Evolutionary conservation across 2,329 filamentous ascomycete genomes (phyloP).

Genomic region (Ophiostoma piceae): DNA sequence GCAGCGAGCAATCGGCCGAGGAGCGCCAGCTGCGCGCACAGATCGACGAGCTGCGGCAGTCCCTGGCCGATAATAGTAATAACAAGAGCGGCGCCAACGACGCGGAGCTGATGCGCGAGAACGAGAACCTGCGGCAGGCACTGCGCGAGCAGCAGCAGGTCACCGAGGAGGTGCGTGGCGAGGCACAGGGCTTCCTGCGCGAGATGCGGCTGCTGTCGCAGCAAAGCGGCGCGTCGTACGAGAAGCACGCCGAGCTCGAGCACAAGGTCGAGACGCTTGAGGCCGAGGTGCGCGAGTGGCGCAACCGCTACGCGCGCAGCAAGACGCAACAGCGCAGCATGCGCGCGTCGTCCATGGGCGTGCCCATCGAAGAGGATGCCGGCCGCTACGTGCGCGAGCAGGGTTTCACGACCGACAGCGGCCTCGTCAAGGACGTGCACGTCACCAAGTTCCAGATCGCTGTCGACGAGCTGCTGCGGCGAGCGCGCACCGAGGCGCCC

Average conservation of each 20-base stretch:
- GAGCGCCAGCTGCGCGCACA: constrained; percentile 60
- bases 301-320: constrained; percentile 76
- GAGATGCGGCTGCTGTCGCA: constrained; percentile 87
- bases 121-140: constrained; percentile 61
- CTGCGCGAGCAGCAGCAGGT: constrained; percentile 71
- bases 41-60: constrained; percentile 49
- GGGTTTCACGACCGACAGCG: constrained; percentile 64
- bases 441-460: constrained; percentile 93
- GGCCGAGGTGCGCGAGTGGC: constrained; percentile 82
- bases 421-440: constrained; percentile 83
- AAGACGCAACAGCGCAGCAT: constrained; percentile 83
- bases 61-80: constrained; percentile 26
- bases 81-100: constrained; percentile 36
- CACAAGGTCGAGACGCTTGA: constrained; percentile 71
- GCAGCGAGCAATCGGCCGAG: constrained; percentile 60
- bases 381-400: constrained; percentile 60
- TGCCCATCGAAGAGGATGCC: constrained; percentile 65
- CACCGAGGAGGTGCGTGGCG: constrained; percentile 78
- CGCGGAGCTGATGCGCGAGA: constrained; percentile 58
- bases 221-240: constrained; percentile 70
- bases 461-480: constrained; percentile 81
- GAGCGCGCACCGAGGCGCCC: constrained; percentile 67
- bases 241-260: constrained; percentile 74
- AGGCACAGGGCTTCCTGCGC: constrained; percentile 74
- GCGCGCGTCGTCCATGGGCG: constrained; percentile 71